Evolutionary conservation across 192 early-diverging fungal species (phyloP).

Genomic region (Hyaloraphidium curvatum): DNA sequence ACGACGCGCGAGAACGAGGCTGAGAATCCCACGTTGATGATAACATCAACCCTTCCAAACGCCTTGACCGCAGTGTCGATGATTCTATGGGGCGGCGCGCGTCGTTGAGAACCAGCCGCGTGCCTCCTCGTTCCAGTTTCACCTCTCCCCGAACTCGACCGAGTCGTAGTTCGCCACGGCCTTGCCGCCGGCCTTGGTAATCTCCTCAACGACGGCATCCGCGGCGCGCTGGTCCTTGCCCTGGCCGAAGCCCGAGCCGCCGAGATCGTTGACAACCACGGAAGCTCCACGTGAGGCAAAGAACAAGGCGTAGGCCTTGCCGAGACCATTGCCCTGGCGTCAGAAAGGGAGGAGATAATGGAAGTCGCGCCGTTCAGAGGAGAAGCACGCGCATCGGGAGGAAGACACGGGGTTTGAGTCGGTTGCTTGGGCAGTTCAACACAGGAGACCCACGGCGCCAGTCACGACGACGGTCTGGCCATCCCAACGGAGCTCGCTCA

Average conservation of each 20-base stretch:
- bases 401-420: too few relatives aligned
- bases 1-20: too few relatives aligned
- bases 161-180: constrained; percentile 81
- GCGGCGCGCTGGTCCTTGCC: constrained; percentile 21
- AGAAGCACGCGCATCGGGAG: not conserved
- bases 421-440: too few relatives aligned
- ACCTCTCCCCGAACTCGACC: constrained; percentile 89
- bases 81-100: too few relatives aligned
- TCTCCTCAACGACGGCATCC: constrained; percentile 70
- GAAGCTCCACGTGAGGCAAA: constrained; percentile 41
- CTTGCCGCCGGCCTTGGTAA: constrained; percentile 57
- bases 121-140: too few relatives aligned
- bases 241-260: constrained; percentile 24
- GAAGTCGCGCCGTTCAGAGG: not conserved
- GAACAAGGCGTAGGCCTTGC: not conserved
- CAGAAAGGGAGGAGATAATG: not conserved
- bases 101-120: too few relatives aligned
- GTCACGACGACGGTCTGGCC: not conserved
- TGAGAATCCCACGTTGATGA: constrained; percentile 93
- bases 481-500: constrained; percentile 1
- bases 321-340: not conserved
- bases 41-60: constrained; percentile 19
- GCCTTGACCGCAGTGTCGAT: constrained; percentile 49
- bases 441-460: not conserved
- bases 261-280: constrained; percentile 89